Conservation (phyloP, 139 green algal genomes). For the Zygnema circumcarinatum region DNA sequence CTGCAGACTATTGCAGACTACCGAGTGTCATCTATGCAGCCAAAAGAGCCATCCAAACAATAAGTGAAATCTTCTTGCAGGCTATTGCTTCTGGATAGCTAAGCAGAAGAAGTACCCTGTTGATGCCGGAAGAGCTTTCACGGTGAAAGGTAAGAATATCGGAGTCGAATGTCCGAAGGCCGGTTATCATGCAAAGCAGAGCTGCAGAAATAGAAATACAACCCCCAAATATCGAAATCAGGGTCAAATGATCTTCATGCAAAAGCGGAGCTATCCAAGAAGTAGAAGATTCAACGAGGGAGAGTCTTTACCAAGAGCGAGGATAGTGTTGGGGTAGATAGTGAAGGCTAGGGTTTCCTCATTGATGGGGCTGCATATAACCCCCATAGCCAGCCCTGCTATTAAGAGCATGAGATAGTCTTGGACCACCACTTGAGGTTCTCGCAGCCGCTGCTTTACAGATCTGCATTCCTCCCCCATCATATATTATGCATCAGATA, state of each 20-base stretch:
- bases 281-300: too few species aligned
- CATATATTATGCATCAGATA: too few species aligned
- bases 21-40: too few species aligned
- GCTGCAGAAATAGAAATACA: constrained; percentile 22
- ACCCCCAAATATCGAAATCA: constrained; percentile 3
- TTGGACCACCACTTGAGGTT: constrained; percentile 23
- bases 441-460: constrained; percentile 18
- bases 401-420: constrained; percentile 51
- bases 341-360: constrained; percentile 23
- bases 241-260: constrained; percentile 1
- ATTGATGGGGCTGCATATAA: constrained; percentile 23
- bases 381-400: constrained; percentile 33
- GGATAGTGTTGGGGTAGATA: constrained; percentile 46
- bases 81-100: too few species aligned
- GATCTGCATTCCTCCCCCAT: too few species aligned
- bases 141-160: constrained; percentile 45
- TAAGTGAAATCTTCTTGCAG: too few species aligned
- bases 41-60: too few species aligned
- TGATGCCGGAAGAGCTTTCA: constrained; percentile 49
- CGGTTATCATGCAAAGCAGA: constrained; percentile 43
- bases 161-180: constrained; percentile 27
- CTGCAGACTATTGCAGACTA: too few species aligned
- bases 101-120: too few species aligned
- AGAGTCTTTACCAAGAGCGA: constrained; percentile 8
- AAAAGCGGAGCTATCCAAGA: too few species aligned